Evolutionary conservation across 768 basidiomycete species (phyloP).

Genomic region (Exsudoporus frostii): DNA sequence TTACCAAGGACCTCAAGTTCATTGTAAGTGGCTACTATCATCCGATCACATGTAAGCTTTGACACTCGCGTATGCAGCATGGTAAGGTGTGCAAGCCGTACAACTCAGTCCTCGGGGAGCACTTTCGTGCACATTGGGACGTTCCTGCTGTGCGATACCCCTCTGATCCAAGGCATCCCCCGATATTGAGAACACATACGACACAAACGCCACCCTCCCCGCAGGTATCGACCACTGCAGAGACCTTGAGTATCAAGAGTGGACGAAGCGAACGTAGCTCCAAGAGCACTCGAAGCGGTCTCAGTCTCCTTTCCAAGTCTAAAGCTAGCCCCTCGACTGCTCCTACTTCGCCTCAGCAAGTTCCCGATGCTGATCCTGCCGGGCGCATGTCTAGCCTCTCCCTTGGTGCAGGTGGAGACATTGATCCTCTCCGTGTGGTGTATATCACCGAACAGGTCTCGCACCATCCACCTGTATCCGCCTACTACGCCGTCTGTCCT

Average conservation of each 20-base stretch:
- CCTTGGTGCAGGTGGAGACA: constrained; percentile 38
- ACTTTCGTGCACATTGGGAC: constrained; percentile 88
- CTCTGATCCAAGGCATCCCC: constrained; percentile 44
- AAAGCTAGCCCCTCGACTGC: constrained; percentile 33
- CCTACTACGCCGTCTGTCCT: constrained; percentile 78
- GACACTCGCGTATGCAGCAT: constrained; percentile 45
- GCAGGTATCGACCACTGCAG: constrained; percentile 28
- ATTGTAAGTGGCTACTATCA: constrained; percentile 49
- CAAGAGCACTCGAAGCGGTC: constrained; percentile 56
- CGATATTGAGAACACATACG: constrained; percentile 43
- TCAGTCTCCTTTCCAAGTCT: constrained; percentile 54
- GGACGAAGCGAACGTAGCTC: constrained; percentile 50
- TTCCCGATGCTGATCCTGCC: constrained; percentile 38
- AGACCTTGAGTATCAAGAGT: constrained; percentile 52
- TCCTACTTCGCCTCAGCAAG: constrained; percentile 47
- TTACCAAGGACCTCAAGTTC: constrained; percentile 94
- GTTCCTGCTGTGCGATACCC: constrained; percentile 59
- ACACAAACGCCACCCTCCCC: constrained; percentile 25
- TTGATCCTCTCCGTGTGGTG: constrained; percentile 56
- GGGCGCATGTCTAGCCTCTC: constrained; percentile 62
- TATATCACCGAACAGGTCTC: constrained; percentile 93
- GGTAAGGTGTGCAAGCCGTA: constrained; percentile 94
- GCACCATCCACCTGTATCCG: constrained; percentile 94
- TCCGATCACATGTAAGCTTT: background rate
- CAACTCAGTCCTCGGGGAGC: constrained; percentile 84